These are phyloP conservation scores for Sesbania bispinosa DNA, from an alignment of 306 rosid species.

Conservation along the genomic window DNA sequence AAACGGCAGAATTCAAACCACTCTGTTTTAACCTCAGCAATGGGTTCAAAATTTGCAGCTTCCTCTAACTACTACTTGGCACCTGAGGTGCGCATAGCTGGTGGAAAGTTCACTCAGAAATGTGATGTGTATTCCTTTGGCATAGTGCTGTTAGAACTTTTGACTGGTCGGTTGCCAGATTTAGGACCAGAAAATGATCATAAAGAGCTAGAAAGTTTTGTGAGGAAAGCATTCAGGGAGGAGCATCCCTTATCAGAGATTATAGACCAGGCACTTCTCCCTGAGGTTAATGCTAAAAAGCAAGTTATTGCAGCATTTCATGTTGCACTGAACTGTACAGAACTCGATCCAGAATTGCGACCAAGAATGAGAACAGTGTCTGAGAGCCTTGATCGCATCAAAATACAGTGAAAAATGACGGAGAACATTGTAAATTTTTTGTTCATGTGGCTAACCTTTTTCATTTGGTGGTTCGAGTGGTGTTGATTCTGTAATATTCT, in stretches of 20 bases:
- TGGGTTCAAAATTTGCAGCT: constrained; percentile 36
- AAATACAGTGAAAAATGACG: constrained; percentile 14
- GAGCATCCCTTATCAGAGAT: constrained; percentile 61
- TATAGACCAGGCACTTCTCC: constrained; percentile 61
- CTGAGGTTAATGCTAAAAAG: constrained; percentile 60
- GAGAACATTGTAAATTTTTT: constrained; percentile 10
- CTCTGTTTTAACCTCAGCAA: constrained; percentile 25
- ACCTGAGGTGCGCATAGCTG: constrained; percentile 51
- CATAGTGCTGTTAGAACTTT: constrained; percentile 55
- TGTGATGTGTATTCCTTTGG: constrained; percentile 76
- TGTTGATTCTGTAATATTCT: constrained; percentile 9
- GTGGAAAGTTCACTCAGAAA: constrained; percentile 71
- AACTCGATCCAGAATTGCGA: constrained; percentile 65
- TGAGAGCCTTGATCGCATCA: constrained; percentile 65
- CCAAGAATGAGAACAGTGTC: constrained; percentile 70
- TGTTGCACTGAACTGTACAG: constrained; percentile 73
- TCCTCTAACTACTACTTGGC: constrained; percentile 53
- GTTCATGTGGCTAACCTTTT: constrained; percentile 23
- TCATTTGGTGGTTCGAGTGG: neutral
- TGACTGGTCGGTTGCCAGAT: constrained; percentile 55
- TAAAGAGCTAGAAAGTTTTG: constrained; percentile 50
- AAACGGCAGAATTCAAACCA: constrained; percentile 40
- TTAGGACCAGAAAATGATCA: constrained; percentile 52
- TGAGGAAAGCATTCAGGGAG: constrained; percentile 57
- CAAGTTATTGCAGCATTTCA: constrained; percentile 65